Evolutionary conservation across 768 basidiomycete species (phyloP).

Genomic region (Tulasnella sp.): DNA sequence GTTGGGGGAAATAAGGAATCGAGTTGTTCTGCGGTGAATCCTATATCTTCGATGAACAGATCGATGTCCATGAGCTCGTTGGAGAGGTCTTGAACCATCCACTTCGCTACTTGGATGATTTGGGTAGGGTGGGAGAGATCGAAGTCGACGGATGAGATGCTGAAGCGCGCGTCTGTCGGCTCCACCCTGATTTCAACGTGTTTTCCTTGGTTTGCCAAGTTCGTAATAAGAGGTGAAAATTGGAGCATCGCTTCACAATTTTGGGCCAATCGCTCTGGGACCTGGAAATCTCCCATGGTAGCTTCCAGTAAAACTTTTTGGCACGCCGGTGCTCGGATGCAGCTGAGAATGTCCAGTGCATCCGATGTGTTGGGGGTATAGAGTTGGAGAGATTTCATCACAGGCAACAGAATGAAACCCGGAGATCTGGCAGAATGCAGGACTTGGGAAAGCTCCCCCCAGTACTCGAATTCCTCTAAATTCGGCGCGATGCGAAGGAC

Average conservation of each 20-base stretch:
- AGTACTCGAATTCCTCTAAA: not conserved
- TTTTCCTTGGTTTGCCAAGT: not conserved
- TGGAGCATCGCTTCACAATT: not conserved
- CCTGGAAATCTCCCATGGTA: not conserved
- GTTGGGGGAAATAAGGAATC: too few relatives aligned
- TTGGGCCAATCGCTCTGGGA: not conserved
- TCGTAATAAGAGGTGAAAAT: not conserved
- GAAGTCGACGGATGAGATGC: too few relatives aligned
- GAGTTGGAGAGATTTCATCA: not conserved
- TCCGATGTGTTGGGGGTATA: not conserved
- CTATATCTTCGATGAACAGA: too few relatives aligned
- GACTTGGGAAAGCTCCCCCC: not conserved
- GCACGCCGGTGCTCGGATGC: not conserved
- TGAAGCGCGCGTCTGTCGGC: too few relatives aligned
- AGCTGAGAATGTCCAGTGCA: not conserved
- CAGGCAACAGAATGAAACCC: too few relatives aligned
- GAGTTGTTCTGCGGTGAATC: too few relatives aligned
- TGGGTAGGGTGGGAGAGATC: too few relatives aligned
- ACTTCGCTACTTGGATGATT: too few relatives aligned
- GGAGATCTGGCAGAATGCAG: not conserved
- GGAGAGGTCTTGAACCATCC: too few relatives aligned
- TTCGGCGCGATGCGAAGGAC: not conserved
- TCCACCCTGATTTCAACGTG: not conserved
- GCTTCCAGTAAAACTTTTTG: not conserved
- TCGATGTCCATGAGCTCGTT: too few relatives aligned